Percentiles rank a stretch among this genome's conserved stretches.
phyloP scores from a whole-genome alignment of 495 filamentous ascomycete species.

The Penicillium robsamsonii region DNA sequence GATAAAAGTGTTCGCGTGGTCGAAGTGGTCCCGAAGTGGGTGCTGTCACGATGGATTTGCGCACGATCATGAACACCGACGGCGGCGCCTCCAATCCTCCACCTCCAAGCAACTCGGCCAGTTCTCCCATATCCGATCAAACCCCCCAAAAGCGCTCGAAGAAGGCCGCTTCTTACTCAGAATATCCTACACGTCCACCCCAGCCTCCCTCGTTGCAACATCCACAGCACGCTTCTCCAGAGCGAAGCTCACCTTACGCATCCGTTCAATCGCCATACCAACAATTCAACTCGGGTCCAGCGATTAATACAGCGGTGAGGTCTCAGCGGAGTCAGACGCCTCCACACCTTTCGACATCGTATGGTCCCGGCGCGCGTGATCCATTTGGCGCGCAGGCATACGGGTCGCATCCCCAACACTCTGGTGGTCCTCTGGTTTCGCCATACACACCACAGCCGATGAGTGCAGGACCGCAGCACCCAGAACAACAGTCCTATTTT shows the following conservation, averaged over 20 bases:
- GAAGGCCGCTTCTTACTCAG: constrained; percentile 23
- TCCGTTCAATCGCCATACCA: constrained; percentile 48
- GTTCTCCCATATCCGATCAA: constrained; percentile 21
- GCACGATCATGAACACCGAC: constrained; percentile 53
- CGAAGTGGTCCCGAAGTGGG: constrained; percentile 22
- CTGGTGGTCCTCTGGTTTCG: constrained; percentile 30
- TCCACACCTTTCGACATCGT: constrained; percentile 32
- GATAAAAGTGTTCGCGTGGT: constrained; percentile 25
- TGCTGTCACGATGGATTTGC: constrained; percentile 50
- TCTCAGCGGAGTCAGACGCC: constrained; percentile 40
- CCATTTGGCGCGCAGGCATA: constrained; percentile 33
- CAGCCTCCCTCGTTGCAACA: constrained; percentile 45
- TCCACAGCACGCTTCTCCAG: constrained; percentile 40
- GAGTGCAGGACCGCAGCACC: constrained; percentile 30
- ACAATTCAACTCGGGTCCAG: constrained; percentile 36
- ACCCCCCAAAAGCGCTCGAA: constrained; percentile 35
- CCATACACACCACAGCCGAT: constrained; percentile 37
- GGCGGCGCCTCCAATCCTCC: constrained; percentile 35
- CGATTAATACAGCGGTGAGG: constrained; percentile 32
- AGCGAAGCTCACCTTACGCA: constrained; percentile 42
- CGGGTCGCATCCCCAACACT: constrained; percentile 34
- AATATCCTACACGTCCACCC: constrained; percentile 37
- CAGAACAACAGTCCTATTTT: constrained; percentile 40
- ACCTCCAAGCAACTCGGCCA: constrained; percentile 27
- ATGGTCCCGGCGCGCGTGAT: constrained; percentile 38